These are phyloP conservation scores for Leccinum aurantiacum DNA, from an alignment of 768 basidiomycete genomes.

Conservation along the genomic window DNA sequence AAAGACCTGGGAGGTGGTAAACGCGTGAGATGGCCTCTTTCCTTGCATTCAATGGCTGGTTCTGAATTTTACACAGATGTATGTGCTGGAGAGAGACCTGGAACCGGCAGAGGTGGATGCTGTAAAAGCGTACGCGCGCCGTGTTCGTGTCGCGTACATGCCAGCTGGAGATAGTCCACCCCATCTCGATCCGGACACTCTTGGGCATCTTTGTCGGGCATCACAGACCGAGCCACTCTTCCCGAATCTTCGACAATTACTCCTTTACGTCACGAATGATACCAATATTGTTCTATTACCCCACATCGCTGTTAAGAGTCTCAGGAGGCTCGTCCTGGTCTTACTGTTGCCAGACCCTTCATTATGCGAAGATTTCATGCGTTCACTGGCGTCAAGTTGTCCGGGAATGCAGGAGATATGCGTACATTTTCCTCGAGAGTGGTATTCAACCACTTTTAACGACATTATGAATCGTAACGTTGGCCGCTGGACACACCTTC, in stretches of 20 bases:
- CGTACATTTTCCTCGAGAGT: not conserved
- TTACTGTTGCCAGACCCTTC: not conserved
- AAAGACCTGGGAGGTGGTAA: too few relatives aligned
- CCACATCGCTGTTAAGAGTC: too few relatives aligned
- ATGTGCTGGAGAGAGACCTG: not conserved
- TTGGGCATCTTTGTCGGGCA: not conserved
- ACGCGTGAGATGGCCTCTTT: too few relatives aligned
- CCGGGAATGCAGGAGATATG: not conserved
- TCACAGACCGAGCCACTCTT: not conserved
- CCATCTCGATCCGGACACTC: not conserved
- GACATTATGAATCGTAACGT: not conserved
- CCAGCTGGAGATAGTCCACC: too few relatives aligned
- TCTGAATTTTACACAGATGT: not conserved
- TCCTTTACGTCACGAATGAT: not conserved
- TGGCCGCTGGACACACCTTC: conserved; percentile 2
- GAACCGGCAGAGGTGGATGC: not conserved
- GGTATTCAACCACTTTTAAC: not conserved
- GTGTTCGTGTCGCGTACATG: not conserved
- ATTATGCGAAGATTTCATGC: not conserved
- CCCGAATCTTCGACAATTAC: not conserved
- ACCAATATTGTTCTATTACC: too few relatives aligned
- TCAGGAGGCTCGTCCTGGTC: too few relatives aligned
- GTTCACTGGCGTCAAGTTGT: not conserved
- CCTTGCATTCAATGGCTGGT: too few relatives aligned
- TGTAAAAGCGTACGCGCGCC: not conserved